Evolutionary conservation across 768 basidiomycete species (phyloP), one percentile per base, ranked within the genome.

Genomic region (Ramaria rubella): DNA sequence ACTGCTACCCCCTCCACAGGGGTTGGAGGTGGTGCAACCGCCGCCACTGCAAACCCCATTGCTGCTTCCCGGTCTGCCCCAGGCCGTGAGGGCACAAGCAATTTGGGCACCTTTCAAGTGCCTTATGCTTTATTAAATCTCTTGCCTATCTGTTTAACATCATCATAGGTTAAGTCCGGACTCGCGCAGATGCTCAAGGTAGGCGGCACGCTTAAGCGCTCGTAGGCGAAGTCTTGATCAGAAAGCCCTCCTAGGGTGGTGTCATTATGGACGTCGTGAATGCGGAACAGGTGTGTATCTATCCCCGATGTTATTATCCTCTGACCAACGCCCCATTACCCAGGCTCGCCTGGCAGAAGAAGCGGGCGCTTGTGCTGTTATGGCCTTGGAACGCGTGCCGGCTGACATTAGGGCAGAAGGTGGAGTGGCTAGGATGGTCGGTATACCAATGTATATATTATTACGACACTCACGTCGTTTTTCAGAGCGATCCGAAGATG

Each of bases 111-210:
- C 4, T 90, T 87, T 65, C 83, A 82, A 29, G 87, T 87, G 66
- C 42, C 33, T 45, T 46, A 19, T 52, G 29, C 33, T 40, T 29
- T 49, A 56, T 5, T 52, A 17, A 27, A 45, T 6, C 58, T 56
- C 57, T 23, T 61, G 50, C 49, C 38, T 45, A 42, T 42, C 51
- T 46, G 60, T 62, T 48, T 44, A 48, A 38, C 56, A 53, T 19
- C 34, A 49, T 3, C 49, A 44, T 42, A 90, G 88, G 93, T 94
- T 65, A 94, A 94, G 72, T 90, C 90, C 23, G 94, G 92, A 58
- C 77, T 98, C 45, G 93, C 94, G 3, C 93, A 96, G 78, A 96
- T 98, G 94, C 77, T 96, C 65, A 96, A 96, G 81, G 89, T 86
- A 49, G 34, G 72, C 63, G 43, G 19, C 52, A 56, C 60, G 42